Percentiles rank a stretch among this genome's conserved stretches.
Evolutionary conservation across 495 filamentous ascomycete genomes (phyloP).

Genomic region (Penicillium bovifimosum): DNA sequence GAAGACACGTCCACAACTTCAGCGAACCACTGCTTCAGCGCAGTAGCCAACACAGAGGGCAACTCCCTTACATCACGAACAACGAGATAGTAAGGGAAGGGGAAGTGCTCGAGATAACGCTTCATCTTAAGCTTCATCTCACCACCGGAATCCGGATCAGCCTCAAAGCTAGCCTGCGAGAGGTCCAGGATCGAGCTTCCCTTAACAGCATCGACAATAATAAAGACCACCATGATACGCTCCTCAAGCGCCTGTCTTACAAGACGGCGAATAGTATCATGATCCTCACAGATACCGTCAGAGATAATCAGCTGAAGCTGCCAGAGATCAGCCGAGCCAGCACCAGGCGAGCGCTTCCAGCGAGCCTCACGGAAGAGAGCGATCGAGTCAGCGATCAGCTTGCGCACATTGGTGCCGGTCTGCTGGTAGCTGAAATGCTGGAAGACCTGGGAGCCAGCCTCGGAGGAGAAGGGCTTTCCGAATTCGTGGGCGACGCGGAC

Average conservation of each 20-base stretch:
- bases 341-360: conserved; percentile 46
- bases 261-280: conserved; percentile 73
- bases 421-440: conserved; percentile 84
- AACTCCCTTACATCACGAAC: conserved; percentile 88
- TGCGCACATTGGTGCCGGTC: conserved; percentile 73
- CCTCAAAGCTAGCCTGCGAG: conserved; percentile 70
- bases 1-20: conserved; percentile 70
- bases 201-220: conserved; percentile 81
- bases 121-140: conserved; percentile 71
- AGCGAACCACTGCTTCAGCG: conserved; percentile 93
- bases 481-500: conserved; percentile 88
- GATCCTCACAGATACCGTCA: conserved; percentile 87
- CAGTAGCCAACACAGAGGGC: conserved; percentile 77
- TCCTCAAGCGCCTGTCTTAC: conserved; percentile 85
- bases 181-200: conserved; percentile 71
- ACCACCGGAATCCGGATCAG: conserved; percentile 46
- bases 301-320: conserved; percentile 89
- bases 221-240: conserved; percentile 95
- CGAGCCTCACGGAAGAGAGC: conserved; percentile 75
- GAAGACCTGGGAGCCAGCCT: conserved; percentile 75
- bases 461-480: conserved; percentile 72
- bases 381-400: conserved; percentile 69
- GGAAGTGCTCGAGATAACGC: conserved; percentile 90
- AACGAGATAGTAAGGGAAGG: conserved; percentile 92
- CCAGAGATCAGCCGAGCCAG: conserved; percentile 78